Conservation (phyloP, 495 filamentous ascomycete genomes). For the Bryoglossum gracile region DNA sequence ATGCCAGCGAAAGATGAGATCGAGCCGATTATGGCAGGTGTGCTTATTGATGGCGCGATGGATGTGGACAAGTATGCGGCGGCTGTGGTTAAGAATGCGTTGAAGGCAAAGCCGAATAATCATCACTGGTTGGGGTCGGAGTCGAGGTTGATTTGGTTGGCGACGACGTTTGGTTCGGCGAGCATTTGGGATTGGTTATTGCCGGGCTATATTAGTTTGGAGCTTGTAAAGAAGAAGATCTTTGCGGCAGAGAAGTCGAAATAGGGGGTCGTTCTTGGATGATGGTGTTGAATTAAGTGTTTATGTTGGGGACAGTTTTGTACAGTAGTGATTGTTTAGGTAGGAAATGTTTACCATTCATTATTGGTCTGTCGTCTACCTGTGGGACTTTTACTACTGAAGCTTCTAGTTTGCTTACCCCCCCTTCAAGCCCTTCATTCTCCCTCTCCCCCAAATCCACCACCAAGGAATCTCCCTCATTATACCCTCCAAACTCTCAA, state of each 20-base stretch:
- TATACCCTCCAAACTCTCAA: slow-evolving; percentile 29
- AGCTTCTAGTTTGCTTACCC: too few species aligned
- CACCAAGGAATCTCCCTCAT: slow-evolving; percentile 34
- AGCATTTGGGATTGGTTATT: slow-evolving; percentile 19
- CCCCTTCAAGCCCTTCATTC: too few species aligned
- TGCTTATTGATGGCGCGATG: slow-evolving; percentile 10
- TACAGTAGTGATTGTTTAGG: too few species aligned
- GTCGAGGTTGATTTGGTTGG: slow-evolving; percentile 18
- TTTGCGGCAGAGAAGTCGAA: neutral
- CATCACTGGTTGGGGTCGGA: slow-evolving; percentile 27
- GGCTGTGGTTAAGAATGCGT: slow-evolving; percentile 27
- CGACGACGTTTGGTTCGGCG: slow-evolving; percentile 26
- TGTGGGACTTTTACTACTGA: too few species aligned
- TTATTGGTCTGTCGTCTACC: too few species aligned
- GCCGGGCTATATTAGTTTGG: neutral
- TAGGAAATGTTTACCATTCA: too few species aligned
- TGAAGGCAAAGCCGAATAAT: slow-evolving; percentile 25
- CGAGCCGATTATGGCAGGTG: slow-evolving; percentile 2
- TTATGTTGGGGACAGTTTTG: too few species aligned
- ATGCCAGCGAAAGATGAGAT: slow-evolving; percentile 17
- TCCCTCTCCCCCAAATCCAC: too few species aligned
- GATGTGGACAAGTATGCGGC: slow-evolving; percentile 26
- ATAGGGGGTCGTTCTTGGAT: too few species aligned
- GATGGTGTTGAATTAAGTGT: too few species aligned
- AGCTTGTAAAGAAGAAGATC: neutral